These are phyloP conservation scores for Cryptococcus deneoformans DNA, from an alignment of 1,284 basidiomycete genomes.

Conservation along the genomic window DNA sequence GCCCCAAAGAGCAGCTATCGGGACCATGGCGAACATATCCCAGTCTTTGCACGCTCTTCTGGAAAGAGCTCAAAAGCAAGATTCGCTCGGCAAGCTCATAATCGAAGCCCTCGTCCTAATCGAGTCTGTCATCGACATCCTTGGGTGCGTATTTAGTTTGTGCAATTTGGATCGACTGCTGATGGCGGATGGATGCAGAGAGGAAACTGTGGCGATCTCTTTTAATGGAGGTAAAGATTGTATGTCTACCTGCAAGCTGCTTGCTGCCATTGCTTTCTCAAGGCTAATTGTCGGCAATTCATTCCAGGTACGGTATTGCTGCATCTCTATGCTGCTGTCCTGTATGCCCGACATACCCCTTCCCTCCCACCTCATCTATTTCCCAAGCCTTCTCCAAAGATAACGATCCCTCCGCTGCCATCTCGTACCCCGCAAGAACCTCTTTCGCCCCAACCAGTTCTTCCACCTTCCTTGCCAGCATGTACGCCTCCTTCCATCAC, in stretches of 20 bases:
- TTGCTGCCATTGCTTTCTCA: too few species aligned
- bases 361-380: neutral
- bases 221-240: slow-evolving; percentile 99
- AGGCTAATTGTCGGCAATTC: neutral
- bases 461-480: neutral
- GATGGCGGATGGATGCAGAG: slow-evolving; percentile 48
- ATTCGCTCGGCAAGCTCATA: slow-evolving; percentile 56
- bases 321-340: slow-evolving; percentile 76
- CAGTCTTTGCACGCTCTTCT: slow-evolving; percentile 23
- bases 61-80: slow-evolving; percentile 23
- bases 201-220: slow-evolving; percentile 72
- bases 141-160: slow-evolving; percentile 59
- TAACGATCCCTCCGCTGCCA: slow-evolving; percentile 3
- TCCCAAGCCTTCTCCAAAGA: slow-evolving; percentile 3
- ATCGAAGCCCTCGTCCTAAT: slow-evolving; percentile 75
- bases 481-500: slow-evolving; percentile 40
- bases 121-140: slow-evolving; percentile 65
- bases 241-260: slow-evolving; percentile 51
- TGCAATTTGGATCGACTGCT: neutral
- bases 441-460: neutral
- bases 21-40: neutral
- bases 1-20: too few species aligned
- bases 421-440: slow-evolving; percentile 1
- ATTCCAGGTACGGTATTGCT: slow-evolving; percentile 83
- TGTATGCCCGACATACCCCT: slow-evolving; percentile 48